phyloP scores from a whole-genome alignment of 805 yeast genomes.

The Candida piceae region DNA sequence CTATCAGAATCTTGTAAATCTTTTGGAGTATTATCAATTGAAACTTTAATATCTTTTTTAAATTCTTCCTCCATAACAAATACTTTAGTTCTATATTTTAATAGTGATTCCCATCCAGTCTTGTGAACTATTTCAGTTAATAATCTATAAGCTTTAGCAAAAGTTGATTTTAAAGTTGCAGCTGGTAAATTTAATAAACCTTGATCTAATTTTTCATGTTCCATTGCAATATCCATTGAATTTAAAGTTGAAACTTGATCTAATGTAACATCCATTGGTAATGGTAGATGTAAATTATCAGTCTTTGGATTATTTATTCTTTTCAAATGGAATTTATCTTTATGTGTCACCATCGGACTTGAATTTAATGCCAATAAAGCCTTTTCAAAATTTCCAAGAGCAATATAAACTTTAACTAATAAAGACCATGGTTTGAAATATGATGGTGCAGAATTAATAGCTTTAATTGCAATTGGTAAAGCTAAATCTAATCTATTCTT shows the following conservation, averaged over 20 bases:
- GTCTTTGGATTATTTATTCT: constrained; percentile 50
- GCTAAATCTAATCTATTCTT: constrained; percentile 54
- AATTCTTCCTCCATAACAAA: constrained; percentile 69
- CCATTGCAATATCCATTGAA: constrained; percentile 58
- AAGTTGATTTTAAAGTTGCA: constrained; percentile 56
- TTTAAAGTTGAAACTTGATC: constrained; percentile 65
- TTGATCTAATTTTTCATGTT: constrained; percentile 62
- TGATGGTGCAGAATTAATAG: constrained; percentile 70
- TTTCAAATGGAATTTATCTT: constrained; percentile 58
- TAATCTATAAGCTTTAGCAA: constrained; percentile 52
- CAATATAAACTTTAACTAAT: constrained; percentile 59
- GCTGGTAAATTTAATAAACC: constrained; percentile 61
- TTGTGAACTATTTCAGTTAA: constrained; percentile 60
- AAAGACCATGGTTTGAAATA: constrained; percentile 72
- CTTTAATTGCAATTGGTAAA: constrained; percentile 51
- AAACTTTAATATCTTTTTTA: constrained; percentile 30
- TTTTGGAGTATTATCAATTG: constrained; percentile 10
- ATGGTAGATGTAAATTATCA: constrained; percentile 64
- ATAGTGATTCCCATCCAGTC: constrained; percentile 69
- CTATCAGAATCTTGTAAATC: constrained; percentile 4
- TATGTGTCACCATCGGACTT: constrained; percentile 75
- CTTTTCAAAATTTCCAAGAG: constrained; percentile 60
- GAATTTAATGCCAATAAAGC: constrained; percentile 70
- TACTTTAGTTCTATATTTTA: constrained; percentile 53
- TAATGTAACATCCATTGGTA: constrained; percentile 68